phyloP scores from a whole-genome alignment of 2,329 filamentous ascomycete genomes.

The Arthroderma sp. region DNA sequence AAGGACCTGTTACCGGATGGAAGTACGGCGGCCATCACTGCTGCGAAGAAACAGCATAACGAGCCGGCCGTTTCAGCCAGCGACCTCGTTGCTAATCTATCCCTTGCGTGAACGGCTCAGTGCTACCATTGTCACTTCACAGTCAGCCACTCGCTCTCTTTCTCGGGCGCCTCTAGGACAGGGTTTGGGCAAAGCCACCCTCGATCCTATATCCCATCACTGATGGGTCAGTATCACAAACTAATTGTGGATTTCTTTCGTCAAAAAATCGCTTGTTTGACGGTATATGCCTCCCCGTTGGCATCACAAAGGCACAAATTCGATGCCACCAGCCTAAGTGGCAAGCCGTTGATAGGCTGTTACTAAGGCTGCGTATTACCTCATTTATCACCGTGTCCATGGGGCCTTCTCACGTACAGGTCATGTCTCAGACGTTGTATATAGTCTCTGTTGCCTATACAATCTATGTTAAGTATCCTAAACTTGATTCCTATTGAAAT shows the following conservation, averaged over 20 bases:
- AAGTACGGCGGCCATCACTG: neutral
- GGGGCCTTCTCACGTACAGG: neutral
- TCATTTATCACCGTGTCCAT: neutral
- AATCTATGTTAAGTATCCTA: neutral
- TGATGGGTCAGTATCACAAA: neutral
- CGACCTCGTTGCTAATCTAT: neutral
- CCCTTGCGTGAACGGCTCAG: neutral
- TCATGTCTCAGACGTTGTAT: neutral
- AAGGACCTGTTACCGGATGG: constrained; percentile 23
- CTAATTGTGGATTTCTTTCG: no score
- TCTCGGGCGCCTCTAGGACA: no score
- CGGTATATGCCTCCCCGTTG: neutral
- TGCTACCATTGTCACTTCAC: neutral
- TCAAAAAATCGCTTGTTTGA: neutral
- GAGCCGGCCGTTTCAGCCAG: neutral
- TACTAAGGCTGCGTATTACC: neutral
- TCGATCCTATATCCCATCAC: neutral
- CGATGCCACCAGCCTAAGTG: neutral
- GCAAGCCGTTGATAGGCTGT: neutral
- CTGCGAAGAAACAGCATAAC: neutral
- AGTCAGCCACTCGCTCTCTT: no score
- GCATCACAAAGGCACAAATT: neutral
- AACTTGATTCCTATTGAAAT: neutral
- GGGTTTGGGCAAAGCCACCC: neutral
- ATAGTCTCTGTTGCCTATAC: neutral